Evolutionary conservation across 2,329 filamentous ascomycete species (phyloP).

Genomic region (Aureobasidium sp.): DNA sequence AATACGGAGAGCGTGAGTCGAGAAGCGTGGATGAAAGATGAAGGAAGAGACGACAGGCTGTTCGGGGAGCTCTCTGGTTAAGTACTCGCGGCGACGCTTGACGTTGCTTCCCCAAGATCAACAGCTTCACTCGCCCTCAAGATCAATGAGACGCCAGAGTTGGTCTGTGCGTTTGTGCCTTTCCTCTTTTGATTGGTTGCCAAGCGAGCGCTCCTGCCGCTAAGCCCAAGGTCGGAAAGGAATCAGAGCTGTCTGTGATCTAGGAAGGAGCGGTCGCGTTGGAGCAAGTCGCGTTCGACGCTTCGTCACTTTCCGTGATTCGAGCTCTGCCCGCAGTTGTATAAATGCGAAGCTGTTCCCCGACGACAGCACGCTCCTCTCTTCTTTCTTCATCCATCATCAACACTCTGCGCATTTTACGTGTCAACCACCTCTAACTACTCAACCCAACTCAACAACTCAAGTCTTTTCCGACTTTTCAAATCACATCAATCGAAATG

Average conservation of each 20-base stretch:
- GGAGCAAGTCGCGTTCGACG: not conserved
- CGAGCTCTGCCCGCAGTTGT: not conserved
- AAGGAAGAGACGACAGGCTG: conserved; percentile 23
- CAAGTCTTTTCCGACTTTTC: conserved; percentile 20
- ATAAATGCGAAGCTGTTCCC: conserved; percentile 23
- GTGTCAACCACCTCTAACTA: conserved; percentile 23
- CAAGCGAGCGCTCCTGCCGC: not conserved
- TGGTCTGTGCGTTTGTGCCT: not conserved
- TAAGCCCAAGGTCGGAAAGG: too few species aligned
- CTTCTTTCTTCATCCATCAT: conserved; percentile 27
- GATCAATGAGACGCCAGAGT: not conserved
- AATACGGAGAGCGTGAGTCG: conserved; percentile 20
- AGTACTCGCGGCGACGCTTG: conserved; percentile 7
- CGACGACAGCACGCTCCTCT: conserved; percentile 32
- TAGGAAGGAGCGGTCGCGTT: not conserved
- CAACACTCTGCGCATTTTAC: conserved; percentile 19
- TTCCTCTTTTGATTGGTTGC: not conserved
- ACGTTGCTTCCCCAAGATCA: conserved; percentile 11
- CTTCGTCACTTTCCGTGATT: not conserved
- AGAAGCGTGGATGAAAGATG: conserved; percentile 28
- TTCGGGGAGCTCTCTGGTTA: conserved; percentile 12
- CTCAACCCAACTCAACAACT: conserved; percentile 21
- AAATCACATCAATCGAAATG: conserved; percentile 56
- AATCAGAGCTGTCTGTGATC: not conserved
- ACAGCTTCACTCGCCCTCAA: not conserved